Percentiles rank a stretch among this genome's conserved stretches.
Conservation (phyloP, 495 filamentous ascomycete species). For the Xylaria curta region DNA sequence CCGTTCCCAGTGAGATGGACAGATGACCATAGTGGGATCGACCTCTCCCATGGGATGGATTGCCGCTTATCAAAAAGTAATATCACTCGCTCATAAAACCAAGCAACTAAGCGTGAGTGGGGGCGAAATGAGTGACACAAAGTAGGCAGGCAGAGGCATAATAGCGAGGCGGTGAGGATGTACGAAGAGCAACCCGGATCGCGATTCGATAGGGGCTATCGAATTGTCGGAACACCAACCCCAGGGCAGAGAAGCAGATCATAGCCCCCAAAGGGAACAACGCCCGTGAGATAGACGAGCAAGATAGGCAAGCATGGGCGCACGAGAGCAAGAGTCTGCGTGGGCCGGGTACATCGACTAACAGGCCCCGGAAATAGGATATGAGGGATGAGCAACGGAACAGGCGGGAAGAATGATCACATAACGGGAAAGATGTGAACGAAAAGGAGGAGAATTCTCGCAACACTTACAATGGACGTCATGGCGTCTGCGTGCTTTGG, state of each 20-base stretch:
- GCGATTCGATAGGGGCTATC: constrained; percentile 10
- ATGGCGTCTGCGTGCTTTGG: constrained; percentile 16
- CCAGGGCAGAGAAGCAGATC: constrained; percentile 20
- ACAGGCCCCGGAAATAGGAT: background rate
- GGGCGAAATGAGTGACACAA: constrained; percentile 17
- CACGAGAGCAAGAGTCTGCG: constrained; percentile 11
- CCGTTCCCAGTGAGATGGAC: constrained; percentile 18
- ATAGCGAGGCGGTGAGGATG: constrained; percentile 22
- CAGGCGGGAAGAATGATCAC: background rate
- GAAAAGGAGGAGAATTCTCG: background rate
- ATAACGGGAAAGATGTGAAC: background rate
- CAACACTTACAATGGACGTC: constrained; percentile 26
- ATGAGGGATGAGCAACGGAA: background rate
- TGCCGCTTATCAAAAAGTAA: constrained; percentile 13
- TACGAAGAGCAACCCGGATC: background rate
- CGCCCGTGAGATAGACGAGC: constrained; percentile 25
- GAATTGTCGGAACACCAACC: background rate
- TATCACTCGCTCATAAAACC: constrained; percentile 3
- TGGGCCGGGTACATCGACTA: background rate
- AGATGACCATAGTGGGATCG: constrained; percentile 16
- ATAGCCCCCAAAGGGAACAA: constrained; percentile 10
- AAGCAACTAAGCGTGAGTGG: background rate
- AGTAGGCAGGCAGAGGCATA: background rate
- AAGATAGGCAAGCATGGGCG: constrained; percentile 2
- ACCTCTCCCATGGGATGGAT: constrained; percentile 12